These are phyloP conservation scores for Pseudocercospora vitis DNA, from an alignment of 2,329 filamentous ascomycete species.

Conservation along the genomic window DNA sequence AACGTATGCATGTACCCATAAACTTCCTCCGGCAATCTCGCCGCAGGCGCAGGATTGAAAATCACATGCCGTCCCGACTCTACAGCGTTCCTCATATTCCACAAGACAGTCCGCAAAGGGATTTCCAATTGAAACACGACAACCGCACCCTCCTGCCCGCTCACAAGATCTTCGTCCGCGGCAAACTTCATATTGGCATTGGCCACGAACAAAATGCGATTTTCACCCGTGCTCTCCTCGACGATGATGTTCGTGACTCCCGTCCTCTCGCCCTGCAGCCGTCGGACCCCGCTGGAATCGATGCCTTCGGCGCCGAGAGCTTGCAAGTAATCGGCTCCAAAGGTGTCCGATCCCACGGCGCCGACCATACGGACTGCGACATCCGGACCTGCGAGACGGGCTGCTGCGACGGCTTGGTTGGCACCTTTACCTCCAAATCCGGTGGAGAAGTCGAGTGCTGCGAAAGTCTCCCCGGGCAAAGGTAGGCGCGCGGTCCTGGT, in stretches of 20 bases:
- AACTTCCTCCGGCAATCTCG: slow-evolving; percentile 63
- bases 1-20: slow-evolving; percentile 72
- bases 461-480: slow-evolving; percentile 81
- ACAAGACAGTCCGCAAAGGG: slow-evolving; percentile 42
- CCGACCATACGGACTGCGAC: slow-evolving; percentile 53
- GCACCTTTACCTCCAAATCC: slow-evolving; percentile 91
- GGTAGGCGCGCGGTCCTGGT: slow-evolving; percentile 84
- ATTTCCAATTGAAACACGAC: slow-evolving; percentile 52
- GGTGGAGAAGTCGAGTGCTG: slow-evolving; percentile 72
- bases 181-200: slow-evolving; percentile 48
- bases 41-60: slow-evolving; percentile 78
- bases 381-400: slow-evolving; percentile 30
- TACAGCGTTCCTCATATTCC: slow-evolving; percentile 35
- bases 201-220: slow-evolving; percentile 50
- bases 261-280: slow-evolving; percentile 46
- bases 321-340: slow-evolving; percentile 42
- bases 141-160: slow-evolving; percentile 36
- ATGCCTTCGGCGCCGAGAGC: slow-evolving; percentile 48
- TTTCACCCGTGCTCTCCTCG: slow-evolving; percentile 50
- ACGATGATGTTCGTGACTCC: slow-evolving; percentile 53
- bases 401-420: slow-evolving; percentile 74
- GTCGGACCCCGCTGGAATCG: slow-evolving; percentile 42
- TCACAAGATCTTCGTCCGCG: slow-evolving; percentile 22
- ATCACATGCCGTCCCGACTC: slow-evolving; percentile 55
- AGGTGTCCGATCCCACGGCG: slow-evolving; percentile 50